Base-by-base conservation (phyloP, 2,329 filamentous ascomycete genomes). In the Neofusicoccum sp. region DNA sequence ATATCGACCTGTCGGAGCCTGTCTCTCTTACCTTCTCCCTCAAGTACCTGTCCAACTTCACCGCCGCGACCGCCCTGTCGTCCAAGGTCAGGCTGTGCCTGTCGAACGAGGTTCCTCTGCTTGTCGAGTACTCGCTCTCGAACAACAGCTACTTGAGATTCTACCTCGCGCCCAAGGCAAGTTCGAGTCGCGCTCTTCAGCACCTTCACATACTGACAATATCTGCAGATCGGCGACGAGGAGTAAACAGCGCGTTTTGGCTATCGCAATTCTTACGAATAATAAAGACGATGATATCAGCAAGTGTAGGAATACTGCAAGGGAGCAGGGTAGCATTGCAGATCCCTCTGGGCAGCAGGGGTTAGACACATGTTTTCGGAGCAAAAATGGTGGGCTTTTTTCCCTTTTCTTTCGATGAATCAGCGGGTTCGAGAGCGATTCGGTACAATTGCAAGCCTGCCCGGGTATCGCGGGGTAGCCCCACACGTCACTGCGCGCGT, bases 11-110 rank as follows among this genome's bases (percentile, higher is more conserved):
- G 64, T 89, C 86, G 40, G 96, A 99, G 81, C 91, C 95, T 56
- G 95, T 99, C 63, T 84, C 90, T 36, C 85, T 99, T 65, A 98
- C 93, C 53, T 99, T 99, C 82, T 98, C 95, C 34, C 89, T 99
- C 71, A 99, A 99, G 82, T 99, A 99, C 80, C 88, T 99, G 3
- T 91, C 96, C 84, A 98, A 98, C 85, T 99, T 99, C 82, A 98
- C 95, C 89, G 99, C 99, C 82, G 96, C 96, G 34, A 89, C 91
- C 65, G 88, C 86, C 58, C 82, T 99, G 63, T 93, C 93, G 40
- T 81, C 77, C 68, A 83, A 85, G 67, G 96, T 99, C 78, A 95
- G 90, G 80, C 88, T 99, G 69, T 96, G 90, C 79, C 84, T 99
- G 68, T 98, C 93, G 58, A 93, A 92, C 77, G 95, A 99, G 79